These are phyloP conservation scores for Blepharisma undulans DNA, from an alignment of 169 alveolate genomes.

Conservation along the genomic window DNA sequence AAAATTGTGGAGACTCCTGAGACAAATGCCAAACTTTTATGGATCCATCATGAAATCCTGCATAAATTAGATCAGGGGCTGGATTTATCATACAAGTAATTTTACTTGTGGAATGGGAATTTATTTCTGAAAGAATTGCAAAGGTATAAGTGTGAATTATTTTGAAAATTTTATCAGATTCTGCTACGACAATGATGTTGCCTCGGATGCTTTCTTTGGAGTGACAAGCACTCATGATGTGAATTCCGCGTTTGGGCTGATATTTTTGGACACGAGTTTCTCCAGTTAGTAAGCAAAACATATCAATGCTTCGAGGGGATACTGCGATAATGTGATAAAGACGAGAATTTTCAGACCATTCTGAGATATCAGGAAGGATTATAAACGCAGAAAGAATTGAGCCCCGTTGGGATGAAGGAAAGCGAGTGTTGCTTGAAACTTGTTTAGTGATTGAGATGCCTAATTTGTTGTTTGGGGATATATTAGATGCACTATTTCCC, in stretches of 20 bases:
- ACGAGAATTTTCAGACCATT: neutral
- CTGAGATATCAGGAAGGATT: neutral
- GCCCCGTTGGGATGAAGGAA: neutral
- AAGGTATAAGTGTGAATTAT: conserved; percentile 6
- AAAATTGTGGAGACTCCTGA: neutral
- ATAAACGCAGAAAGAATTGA: neutral
- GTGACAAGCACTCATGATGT: neutral
- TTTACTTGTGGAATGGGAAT: neutral
- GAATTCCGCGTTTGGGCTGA: neutral
- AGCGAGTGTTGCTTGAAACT: neutral
- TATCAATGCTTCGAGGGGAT: neutral
- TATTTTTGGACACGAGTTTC: neutral
- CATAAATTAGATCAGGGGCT: conserved; percentile 37
- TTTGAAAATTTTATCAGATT: neutral
- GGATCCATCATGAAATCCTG: conserved; percentile 10
- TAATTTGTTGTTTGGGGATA: neutral
- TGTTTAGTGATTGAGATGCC: neutral
- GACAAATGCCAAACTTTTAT: conserved; percentile 14
- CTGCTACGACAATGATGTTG: neutral
- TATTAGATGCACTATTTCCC: neutral
- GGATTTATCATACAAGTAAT: neutral
- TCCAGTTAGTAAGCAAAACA: conserved; percentile 35
- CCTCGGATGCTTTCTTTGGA: neutral
- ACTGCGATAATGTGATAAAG: conserved; percentile 15
- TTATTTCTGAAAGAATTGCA: neutral